Conservation (phyloP, 176 grass and related monocot genomes). For the Panicum miliaceum region DNA sequence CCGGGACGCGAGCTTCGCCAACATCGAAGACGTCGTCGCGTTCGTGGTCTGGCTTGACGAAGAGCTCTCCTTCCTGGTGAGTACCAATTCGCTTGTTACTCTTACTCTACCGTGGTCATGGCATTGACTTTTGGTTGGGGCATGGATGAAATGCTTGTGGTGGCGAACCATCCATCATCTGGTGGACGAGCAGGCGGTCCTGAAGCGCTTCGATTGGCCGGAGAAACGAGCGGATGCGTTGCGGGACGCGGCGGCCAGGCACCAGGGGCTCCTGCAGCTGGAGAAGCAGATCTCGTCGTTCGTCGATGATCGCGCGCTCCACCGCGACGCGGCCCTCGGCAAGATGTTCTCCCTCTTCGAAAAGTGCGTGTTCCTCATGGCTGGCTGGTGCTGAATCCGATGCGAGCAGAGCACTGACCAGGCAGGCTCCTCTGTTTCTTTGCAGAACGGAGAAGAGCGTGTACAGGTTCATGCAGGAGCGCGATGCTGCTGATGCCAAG, state of each 20-base stretch:
- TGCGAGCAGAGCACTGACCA: not conserved
- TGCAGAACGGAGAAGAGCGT: conserved; percentile 72
- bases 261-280: conserved; percentile 61
- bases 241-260: conserved; percentile 57
- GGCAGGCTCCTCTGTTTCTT: not conserved
- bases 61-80: conserved; percentile 74
- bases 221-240: conserved; percentile 59
- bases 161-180: not conserved
- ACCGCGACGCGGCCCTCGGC: conserved; percentile 59
- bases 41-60: conserved; percentile 80
- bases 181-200: conserved; percentile 70
- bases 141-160: too few species aligned
- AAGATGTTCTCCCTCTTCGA: conserved; percentile 78
- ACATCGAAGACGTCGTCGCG: conserved; percentile 61
- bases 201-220: conserved; percentile 82
- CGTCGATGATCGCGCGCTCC: conserved; percentile 54
- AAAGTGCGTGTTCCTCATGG: conserved; percentile 42
- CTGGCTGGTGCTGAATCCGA: not conserved
- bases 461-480: conserved; percentile 31
- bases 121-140: not conserved
- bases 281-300: conserved; percentile 65
- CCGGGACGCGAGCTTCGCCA: conserved; percentile 10
- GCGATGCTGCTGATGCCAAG: conserved; percentile 38
- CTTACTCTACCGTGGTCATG: not conserved
- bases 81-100: not conserved